These are phyloP conservation scores for Auricularia auricula-judae DNA, from an alignment of 768 basidiomycete genomes.

Conservation along the genomic window DNA sequence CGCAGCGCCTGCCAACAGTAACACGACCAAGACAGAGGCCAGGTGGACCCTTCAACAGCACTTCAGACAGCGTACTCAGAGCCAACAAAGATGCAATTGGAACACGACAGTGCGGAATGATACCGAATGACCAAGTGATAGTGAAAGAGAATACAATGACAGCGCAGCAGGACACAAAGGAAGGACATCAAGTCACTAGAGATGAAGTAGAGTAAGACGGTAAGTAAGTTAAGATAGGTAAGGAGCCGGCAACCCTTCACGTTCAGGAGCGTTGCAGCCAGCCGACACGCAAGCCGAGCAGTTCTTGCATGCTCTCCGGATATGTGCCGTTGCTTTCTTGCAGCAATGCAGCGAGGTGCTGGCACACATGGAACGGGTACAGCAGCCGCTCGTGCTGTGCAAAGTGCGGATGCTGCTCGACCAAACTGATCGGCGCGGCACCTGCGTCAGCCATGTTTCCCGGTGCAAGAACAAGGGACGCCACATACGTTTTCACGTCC, in stretches of 20 bases:
- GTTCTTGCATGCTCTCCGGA: conserved; percentile 60
- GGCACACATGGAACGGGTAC: conserved; percentile 73
- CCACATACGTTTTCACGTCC: conserved; percentile 44
- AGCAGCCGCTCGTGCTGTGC: conserved; percentile 80
- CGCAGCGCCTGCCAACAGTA: too few species aligned
- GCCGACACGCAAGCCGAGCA: conserved; percentile 76
- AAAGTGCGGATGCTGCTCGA: conserved; percentile 69
- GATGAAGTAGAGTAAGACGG: neutral
- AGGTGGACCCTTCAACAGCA: too few species aligned
- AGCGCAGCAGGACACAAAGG: neutral
- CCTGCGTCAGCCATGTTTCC: neutral
- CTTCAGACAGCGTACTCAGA: neutral
- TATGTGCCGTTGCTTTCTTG: conserved; percentile 70
- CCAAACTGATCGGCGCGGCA: neutral
- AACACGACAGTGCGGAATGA: too few species aligned
- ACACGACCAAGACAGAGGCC: too few species aligned
- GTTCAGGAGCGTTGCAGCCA: conserved; percentile 42
- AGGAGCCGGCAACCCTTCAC: too few species aligned
- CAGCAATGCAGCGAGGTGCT: conserved; percentile 55
- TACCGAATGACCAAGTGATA: too few species aligned
- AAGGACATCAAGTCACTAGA: neutral
- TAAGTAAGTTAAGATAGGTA: too few species aligned
- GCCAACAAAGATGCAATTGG: neutral
- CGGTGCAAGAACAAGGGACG: neutral
- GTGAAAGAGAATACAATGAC: neutral